Evolutionary conservation across 2,329 filamentous ascomycete species (phyloP), one percentile per base, ranked within the genome.

Genomic region (Calonectria naviculata): DNA sequence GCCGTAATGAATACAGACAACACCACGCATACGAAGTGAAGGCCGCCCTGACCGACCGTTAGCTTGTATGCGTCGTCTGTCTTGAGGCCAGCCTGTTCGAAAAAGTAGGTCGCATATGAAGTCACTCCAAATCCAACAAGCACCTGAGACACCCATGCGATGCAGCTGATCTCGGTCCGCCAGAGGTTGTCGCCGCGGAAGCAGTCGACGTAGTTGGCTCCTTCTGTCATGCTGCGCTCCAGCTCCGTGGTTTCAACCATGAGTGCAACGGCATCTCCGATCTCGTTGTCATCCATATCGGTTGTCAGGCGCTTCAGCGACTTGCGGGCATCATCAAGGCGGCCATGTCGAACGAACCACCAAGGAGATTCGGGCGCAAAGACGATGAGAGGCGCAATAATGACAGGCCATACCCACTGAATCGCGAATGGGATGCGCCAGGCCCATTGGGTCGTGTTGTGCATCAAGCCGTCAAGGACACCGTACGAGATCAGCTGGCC

Each of bases 241-340:
- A 56, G 6, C 52, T 56, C 52, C 17, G 52, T 56, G 1, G 52
- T 56, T 72, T 88, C 86, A 17, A 85, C 75, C 72, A 83, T 80
- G 71, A 85, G 81, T 7, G 84, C 86, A 52, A 84, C 80, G 8
- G 83, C 79, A 78, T 86, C 85, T 65, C 83, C 75, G 58, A 81
- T 79, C 34, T 85, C 73, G 34, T 88, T 86, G 68, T 88, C 83
- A 65, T 89, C 87, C 8, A 81, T 80, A 38, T 80, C 73, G 28
- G 80, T 75, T 41, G 65, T 73, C 12, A 85, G 79, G 4, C 82
- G 77, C 28, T 71, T 67, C 1, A 85, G 65, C 1, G 82, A 74
- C 19, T 74, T 75, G 56, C 78, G 77, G 0, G 84, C 84, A 17
- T 80, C 80, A 0, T 79, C 77, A 19, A 77, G 71, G 29, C 79